phyloP scores from a whole-genome alignment of 169 alveolate species.

The Plasmodium berghei region DNA sequence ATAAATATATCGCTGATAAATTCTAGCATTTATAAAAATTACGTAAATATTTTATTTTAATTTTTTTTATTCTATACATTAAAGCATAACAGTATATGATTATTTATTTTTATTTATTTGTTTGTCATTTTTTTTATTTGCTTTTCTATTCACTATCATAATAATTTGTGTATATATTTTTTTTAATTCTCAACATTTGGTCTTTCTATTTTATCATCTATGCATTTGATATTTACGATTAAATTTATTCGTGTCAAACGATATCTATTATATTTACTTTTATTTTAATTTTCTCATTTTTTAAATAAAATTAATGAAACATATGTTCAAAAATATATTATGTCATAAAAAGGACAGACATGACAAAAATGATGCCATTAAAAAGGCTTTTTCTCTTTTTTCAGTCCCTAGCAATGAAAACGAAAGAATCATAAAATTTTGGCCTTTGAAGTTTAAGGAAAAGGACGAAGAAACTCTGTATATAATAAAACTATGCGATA shows the following conservation, averaged over 20 bases:
- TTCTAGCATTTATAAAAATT: neutral
- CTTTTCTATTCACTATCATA: too few relatives aligned
- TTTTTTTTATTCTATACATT: neutral
- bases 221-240: too few relatives aligned
- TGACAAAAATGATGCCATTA: constrained; percentile 36
- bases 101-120: neutral
- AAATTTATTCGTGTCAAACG: too few relatives aligned
- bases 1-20: neutral
- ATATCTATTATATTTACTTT: neutral
- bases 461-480: constrained; percentile 56
- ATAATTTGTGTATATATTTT: neutral
- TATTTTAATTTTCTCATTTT: constrained; percentile 19
- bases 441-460: constrained; percentile 68
- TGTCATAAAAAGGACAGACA: constrained; percentile 19
- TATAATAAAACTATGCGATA: constrained; percentile 43
- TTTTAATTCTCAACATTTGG: constrained; percentile 3
- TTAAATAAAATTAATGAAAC: constrained; percentile 1
- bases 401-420: constrained; percentile 56
- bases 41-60: neutral
- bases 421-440: constrained; percentile 39
- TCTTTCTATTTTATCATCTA: neutral
- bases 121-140: neutral
- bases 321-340: constrained; percentile 20
- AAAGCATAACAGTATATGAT: neutral
- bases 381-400: constrained; percentile 53